phyloP scores from a whole-genome alignment of 306 rosid genomes.

The Cicer cuneatum region DNA sequence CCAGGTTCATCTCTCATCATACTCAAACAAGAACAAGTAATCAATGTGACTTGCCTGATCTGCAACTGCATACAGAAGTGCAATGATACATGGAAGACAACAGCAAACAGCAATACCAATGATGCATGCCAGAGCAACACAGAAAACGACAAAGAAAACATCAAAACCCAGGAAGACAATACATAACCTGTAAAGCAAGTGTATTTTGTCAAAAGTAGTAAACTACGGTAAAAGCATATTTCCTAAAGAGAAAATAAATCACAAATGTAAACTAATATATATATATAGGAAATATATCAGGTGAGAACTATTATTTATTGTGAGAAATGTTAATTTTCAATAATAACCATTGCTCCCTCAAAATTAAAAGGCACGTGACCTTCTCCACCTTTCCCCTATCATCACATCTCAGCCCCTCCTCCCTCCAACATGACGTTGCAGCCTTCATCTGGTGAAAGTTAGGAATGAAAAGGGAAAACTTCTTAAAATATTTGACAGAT shows the following conservation, averaged over 20 bases:
- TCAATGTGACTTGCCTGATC: conserved; percentile 75
- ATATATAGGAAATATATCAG: not conserved
- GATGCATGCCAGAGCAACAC: conserved; percentile 94
- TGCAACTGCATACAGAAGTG: conserved; percentile 92
- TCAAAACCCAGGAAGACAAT: conserved; percentile 94
- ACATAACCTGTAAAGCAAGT: conserved; percentile 83
- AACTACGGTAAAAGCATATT: conserved; percentile 31
- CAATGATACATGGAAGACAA: conserved; percentile 95
- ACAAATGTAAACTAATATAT: not conserved
- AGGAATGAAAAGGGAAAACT: not conserved
- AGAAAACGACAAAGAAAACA: conserved; percentile 97
- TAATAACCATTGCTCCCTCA: not conserved
- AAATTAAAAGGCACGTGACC: not conserved
- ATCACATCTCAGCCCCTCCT: conserved; percentile 4
- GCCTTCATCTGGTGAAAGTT: not conserved
- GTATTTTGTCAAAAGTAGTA: conserved; percentile 34
- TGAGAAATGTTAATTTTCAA: not conserved
- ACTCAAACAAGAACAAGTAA: conserved; percentile 42
- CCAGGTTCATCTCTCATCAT: conserved; percentile 24
- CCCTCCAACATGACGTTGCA: not conserved
- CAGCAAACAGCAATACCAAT: conserved; percentile 96
- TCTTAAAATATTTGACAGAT: not conserved
- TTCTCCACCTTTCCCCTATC: not conserved
- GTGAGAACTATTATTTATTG: not conserved
- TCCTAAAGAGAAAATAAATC: conserved; percentile 36